Evolutionary conservation across 139 green algal genomes (phyloP).

Genomic region (Marvania coccoides): DNA sequence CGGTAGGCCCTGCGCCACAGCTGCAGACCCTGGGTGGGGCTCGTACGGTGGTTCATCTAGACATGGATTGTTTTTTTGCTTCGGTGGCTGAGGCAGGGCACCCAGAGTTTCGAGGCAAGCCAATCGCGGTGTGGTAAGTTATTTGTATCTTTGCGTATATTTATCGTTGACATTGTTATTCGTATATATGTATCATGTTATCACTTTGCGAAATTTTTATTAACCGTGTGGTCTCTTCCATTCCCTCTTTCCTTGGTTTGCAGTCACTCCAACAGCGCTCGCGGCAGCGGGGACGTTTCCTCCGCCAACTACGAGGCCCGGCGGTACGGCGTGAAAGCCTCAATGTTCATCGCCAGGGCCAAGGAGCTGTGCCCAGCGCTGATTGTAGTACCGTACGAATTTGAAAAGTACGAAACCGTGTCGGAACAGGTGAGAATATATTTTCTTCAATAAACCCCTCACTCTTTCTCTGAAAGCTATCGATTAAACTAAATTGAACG

Average conservation of each 20-base stretch:
- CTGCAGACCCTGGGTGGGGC: not conserved
- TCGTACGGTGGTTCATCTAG: constrained; percentile 79
- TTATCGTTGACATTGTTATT: too few species aligned
- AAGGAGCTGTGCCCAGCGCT: constrained; percentile 82
- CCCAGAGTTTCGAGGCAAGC: constrained; percentile 53
- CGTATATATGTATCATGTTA: not conserved
- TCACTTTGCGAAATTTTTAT: constrained; percentile 16
- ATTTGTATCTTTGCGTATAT: too few species aligned
- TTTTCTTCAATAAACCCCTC: too few species aligned
- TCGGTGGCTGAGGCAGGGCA: constrained; percentile 46
- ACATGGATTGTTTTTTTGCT: constrained; percentile 99
- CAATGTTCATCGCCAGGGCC: constrained; percentile 82
- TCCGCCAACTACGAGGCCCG: constrained; percentile 83
- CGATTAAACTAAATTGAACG: too few species aligned
- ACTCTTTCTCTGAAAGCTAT: too few species aligned
- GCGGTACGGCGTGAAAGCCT: constrained; percentile 53
- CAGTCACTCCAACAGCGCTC: constrained; percentile 67
- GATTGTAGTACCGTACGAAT: constrained; percentile 91
- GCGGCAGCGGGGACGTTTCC: constrained; percentile 81
- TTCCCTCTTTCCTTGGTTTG: constrained; percentile 79
- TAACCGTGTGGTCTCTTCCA: too few species aligned
- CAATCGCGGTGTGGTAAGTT: constrained; percentile 29
- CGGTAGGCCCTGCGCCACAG: constrained; percentile 5
- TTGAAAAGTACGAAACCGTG: constrained; percentile 80
- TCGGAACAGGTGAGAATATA: constrained; percentile 56